These are phyloP conservation scores for Lyophyllum decastes DNA, from an alignment of 768 basidiomycete species.

Conservation along the genomic window DNA sequence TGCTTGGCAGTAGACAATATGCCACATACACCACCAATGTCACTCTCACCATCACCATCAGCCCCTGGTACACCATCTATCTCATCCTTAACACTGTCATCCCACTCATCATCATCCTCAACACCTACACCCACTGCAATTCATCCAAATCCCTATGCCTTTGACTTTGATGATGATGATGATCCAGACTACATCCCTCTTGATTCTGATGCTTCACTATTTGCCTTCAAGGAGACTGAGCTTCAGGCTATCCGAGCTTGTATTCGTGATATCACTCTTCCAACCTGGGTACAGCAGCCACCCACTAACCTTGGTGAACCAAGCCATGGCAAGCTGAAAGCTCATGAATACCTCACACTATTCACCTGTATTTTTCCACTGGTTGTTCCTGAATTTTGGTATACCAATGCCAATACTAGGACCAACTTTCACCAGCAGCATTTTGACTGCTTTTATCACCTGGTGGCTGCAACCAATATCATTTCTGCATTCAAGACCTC, in stretches of 20 bases:
- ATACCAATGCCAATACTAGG: background rate
- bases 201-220: background rate
- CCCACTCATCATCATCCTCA: too few relatives aligned
- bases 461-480: slow-evolving; percentile 27
- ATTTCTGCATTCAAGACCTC: slow-evolving; percentile 23
- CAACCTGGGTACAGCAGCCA: slow-evolving; percentile 19
- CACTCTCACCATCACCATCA: background rate
- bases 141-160: background rate
- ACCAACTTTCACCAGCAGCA: slow-evolving; percentile 1
- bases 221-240: slow-evolving; percentile 7
- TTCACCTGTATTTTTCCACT: slow-evolving; percentile 25
- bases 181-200: slow-evolving; percentile 1
- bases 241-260: slow-evolving; percentile 16
- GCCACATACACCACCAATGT: background rate
- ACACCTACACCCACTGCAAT: background rate
- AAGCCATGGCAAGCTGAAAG: slow-evolving; percentile 25
- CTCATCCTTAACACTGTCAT: too few relatives aligned
- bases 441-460: slow-evolving; percentile 23
- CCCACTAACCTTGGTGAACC: slow-evolving; percentile 32
- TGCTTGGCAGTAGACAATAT: background rate
- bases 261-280: slow-evolving; percentile 7
- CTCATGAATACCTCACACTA: background rate
- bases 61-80: background rate
- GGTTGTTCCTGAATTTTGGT: slow-evolving; percentile 30
- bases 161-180: slow-evolving; percentile 5